Base-by-base conservation (phyloP, 2,329 filamentous ascomycete species). In the Atkinsonella texensis region DNA sequence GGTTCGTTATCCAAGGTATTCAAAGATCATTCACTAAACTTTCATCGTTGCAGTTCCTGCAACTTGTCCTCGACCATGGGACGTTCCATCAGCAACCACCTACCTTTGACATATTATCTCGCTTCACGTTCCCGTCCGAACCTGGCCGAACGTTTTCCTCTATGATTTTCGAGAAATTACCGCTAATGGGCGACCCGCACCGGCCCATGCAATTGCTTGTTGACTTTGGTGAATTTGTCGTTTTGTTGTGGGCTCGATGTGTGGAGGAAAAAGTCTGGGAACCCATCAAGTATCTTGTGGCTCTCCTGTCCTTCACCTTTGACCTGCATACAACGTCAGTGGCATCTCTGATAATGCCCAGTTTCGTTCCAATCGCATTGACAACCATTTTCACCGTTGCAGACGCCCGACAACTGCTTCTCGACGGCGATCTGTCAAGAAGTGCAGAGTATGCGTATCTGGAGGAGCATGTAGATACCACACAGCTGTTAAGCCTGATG, bases 241-340 rank as follows among this genome's bases (percentile, higher is more conserved):
- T 87, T 48, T 72, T 75, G 15, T 65, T 91, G 13, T 91, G 87
- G 86, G 73, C 74, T 15, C 75, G 74, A 18, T 89, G 86, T 61
- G 68, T 83, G 7, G 70, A 76, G 11, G 85, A 90, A 58, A 72
- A 73, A 56, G 71, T 80, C 65, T 80, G 81, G 60, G 70, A 71
- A 11, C 84, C 86, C 0, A 72, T 89, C 41, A 77, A 77, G 55
- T 72, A 87, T 39, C 69, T 91, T 3, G 70, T 85, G 20, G 77
- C 83, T 20, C 70, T 87, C 35, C 62, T 89, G 12, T 72, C 76
- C 12, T 83, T 84, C 55, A 77, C 83, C 1, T 68, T 89, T 4
- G 75, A 80, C 45, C 70, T 80, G 4, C 77, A 87, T 60, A 77
- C 80, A 0, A 70, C 74, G 2, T 70, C 73, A 7, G 75, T 84